Percentiles rank a stretch among this genome's conserved stretches.
These are phyloP conservation scores for Candida sp. DNA, from an alignment of 1,139 yeast genomes.

Conservation along the genomic window DNA sequence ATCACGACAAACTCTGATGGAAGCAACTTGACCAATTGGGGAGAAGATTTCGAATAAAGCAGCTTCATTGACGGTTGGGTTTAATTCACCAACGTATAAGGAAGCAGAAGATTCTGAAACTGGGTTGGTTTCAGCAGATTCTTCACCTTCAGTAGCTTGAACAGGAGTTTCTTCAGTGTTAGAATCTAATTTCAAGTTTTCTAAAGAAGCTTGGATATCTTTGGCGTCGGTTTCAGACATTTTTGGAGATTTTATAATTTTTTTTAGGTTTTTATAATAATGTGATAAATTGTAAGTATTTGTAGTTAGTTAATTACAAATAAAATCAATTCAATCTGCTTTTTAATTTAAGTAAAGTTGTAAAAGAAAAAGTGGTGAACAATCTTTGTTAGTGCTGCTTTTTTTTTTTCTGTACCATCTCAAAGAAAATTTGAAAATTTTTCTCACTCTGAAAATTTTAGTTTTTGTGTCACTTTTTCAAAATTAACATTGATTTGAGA, in stretches of 20 bases:
- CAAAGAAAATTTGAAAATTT: background rate
- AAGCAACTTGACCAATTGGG: slow-evolving; percentile 92
- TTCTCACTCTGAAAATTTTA: background rate
- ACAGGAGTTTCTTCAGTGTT: slow-evolving; percentile 29
- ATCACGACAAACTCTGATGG: slow-evolving; percentile 99
- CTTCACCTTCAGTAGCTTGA: slow-evolving; percentile 10
- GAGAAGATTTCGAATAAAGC: slow-evolving; percentile 92
- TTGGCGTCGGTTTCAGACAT: slow-evolving; percentile 52
- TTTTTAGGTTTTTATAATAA: slow-evolving; percentile 6
- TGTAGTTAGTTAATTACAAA: background rate
- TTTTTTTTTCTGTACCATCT: background rate
- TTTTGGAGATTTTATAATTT: slow-evolving; percentile 8
- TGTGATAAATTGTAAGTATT: background rate
- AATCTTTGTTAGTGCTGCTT: too few species aligned
- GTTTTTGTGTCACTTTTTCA: too few species aligned
- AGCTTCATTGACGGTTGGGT: slow-evolving; percentile 92
- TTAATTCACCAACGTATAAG: slow-evolving; percentile 96
- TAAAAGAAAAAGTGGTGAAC: background rate
- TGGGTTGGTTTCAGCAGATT: slow-evolving; percentile 26
- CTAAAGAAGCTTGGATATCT: slow-evolving; percentile 55
- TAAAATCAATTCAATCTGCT: slow-evolving; percentile 6
- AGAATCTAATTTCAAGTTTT: slow-evolving; percentile 46
- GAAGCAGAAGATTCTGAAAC: slow-evolving; percentile 69
- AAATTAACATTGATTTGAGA: background rate
- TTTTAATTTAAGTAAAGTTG: slow-evolving; percentile 2